A percentile compares a stretch with the other conserved stretches of the same genome.
phyloP scores from a whole-genome alignment of 2,329 filamentous ascomycete species.

The Helotiales sp. region DNA sequence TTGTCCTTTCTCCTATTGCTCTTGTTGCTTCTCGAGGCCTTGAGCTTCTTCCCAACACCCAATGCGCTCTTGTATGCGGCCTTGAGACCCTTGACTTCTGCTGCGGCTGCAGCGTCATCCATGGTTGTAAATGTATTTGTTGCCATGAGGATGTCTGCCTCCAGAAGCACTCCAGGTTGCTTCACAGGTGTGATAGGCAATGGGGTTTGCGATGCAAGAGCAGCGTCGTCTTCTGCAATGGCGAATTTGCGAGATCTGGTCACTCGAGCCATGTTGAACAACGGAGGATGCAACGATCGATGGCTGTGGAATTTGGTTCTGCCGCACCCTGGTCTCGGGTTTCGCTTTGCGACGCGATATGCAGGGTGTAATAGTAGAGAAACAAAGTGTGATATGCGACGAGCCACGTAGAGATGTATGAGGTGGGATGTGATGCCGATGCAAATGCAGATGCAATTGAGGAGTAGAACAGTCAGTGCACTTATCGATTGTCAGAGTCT shows the following conservation, averaged over 20 bases:
- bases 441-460: conserved; percentile 29
- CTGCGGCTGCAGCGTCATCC: conserved; percentile 33
- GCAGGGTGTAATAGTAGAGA: not conserved
- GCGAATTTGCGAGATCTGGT: conserved; percentile 41
- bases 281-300: not conserved
- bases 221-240: conserved; percentile 39
- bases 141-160: conserved; percentile 31
- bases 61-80: conserved; percentile 43
- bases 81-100: conserved; percentile 42
- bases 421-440: conserved; percentile 20
- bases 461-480: conserved; percentile 30
- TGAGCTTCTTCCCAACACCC: conserved; percentile 37
- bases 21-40: conserved; percentile 29
- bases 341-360: conserved; percentile 16
- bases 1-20: conserved; percentile 37
- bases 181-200: conserved; percentile 29
- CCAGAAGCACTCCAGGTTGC: conserved; percentile 24
- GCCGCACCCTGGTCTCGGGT: conserved; percentile 9
- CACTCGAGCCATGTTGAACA: conserved; percentile 39
- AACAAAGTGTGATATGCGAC: conserved; percentile 8
- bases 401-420: conserved; percentile 30
- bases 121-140: conserved; percentile 23
- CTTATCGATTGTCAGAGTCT: conserved; percentile 38
- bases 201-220: conserved; percentile 32
- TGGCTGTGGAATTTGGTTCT: conserved; percentile 13